Percentiles rank a stretch among this genome's conserved stretches.
phyloP scores from a whole-genome alignment of 2,329 filamentous ascomycete species.

The Trichoderma guizhouense region DNA sequence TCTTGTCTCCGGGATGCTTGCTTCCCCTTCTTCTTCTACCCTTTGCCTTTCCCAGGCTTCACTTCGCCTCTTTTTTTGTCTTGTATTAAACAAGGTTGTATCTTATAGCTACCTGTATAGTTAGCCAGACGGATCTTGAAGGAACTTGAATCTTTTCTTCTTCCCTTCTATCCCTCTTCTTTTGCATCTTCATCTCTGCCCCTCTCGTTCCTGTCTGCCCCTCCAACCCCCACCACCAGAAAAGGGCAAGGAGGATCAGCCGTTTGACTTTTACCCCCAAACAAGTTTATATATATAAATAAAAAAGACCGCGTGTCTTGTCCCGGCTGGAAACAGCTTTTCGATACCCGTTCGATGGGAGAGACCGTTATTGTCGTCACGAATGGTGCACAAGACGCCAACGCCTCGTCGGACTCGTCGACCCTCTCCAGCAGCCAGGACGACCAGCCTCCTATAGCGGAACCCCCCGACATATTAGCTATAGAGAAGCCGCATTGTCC shows the following conservation, averaged over 20 bases:
- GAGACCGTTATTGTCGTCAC: constrained; percentile 36
- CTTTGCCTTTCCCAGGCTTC: constrained; percentile 22
- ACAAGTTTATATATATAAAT: not conserved
- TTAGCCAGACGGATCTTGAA: not conserved
- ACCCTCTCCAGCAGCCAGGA: constrained; percentile 33
- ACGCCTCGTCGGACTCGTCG: constrained; percentile 38
- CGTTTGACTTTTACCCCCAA: not conserved
- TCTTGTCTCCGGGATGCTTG: not conserved
- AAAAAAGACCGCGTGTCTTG: not conserved
- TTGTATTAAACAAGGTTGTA: not conserved
- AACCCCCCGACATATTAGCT: constrained; percentile 33
- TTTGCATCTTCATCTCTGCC: not conserved
- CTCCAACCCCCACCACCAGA: not conserved
- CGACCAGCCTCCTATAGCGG: constrained; percentile 41
- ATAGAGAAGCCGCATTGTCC: constrained; percentile 36
- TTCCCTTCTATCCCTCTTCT: not conserved
- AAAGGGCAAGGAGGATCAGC: not conserved
- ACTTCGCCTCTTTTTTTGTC: constrained; percentile 19
- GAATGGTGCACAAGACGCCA: constrained; percentile 42
- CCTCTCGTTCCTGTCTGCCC: not conserved
- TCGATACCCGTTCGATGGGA: constrained; percentile 41
- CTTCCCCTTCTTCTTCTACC: not conserved
- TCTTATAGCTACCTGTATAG: constrained; percentile 6
- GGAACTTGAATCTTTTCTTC: not conserved
- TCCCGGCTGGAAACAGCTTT: constrained; percentile 15